A percentile compares a stretch with the other conserved stretches of the same genome.
Evolutionary conservation across 116 monocot genomes (phyloP).

Genomic region (Posidonia oceanica): DNA sequence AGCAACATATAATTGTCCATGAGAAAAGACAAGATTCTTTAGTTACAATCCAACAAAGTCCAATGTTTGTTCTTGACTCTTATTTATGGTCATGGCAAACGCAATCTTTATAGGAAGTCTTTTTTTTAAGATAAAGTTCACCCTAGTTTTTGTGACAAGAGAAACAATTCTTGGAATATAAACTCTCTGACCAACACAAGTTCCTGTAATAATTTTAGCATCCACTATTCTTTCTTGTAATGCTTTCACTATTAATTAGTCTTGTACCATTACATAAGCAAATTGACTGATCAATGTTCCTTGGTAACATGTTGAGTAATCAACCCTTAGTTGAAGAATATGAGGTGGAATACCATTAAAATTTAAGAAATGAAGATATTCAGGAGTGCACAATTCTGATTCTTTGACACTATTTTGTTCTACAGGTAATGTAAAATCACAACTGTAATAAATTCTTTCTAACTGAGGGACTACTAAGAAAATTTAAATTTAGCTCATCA

Average conservation of each 20-base stretch:
- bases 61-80: neutral
- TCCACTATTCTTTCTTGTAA: neutral
- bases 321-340: neutral
- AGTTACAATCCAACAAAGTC: neutral
- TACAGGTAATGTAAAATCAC: too few species aligned
- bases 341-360: too few species aligned
- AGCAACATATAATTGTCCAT: too few species aligned
- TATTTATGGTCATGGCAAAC: neutral
- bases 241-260: constrained; percentile 1
- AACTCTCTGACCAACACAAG: neutral
- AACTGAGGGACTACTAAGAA: too few species aligned
- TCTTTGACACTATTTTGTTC: neutral
- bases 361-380: too few species aligned
- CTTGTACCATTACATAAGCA: neutral
- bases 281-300: neutral
- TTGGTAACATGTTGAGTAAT: neutral
- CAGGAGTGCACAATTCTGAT: neutral
- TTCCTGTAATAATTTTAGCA: too few species aligned
- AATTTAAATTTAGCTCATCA: too few species aligned
- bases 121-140: neutral
- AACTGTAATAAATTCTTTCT: too few species aligned
- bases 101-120: neutral
- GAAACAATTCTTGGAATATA: neutral
- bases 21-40: neutral
- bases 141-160: neutral